Conservation (phyloP, 257 asterid genomes). For the Rubia yunnanensis region DNA sequence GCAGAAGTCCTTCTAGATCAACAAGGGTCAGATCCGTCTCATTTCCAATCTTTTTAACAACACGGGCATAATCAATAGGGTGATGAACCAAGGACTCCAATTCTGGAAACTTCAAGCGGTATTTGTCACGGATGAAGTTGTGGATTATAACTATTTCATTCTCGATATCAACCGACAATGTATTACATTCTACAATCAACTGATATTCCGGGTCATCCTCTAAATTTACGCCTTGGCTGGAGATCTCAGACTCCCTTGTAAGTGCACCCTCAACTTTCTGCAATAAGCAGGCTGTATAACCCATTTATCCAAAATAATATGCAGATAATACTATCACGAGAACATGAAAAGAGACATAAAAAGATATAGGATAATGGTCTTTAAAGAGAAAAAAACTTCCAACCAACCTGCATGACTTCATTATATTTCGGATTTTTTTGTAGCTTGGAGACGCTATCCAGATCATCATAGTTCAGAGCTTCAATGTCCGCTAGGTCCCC, state of each 20-base stretch:
- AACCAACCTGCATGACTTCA: constrained; percentile 69
- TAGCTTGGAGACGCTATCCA: constrained; percentile 84
- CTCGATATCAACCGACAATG: constrained; percentile 87
- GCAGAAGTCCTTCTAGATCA: constrained; percentile 91
- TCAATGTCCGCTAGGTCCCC: constrained; percentile 93
- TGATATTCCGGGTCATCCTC: constrained; percentile 99
- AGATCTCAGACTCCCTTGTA: constrained; percentile 45
- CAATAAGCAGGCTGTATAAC: constrained; percentile 19
- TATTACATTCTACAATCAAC: constrained; percentile 85
- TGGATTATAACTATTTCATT: constrained; percentile 87
- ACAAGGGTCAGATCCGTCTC: constrained; percentile 89
- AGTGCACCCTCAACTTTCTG: constrained; percentile 92
- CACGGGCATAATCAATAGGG: constrained; percentile 94
- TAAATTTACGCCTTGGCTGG: constrained; percentile 47
- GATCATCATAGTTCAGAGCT: constrained; percentile 82
- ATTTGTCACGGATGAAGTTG: constrained; percentile 92
- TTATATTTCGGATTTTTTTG: constrained; percentile 67
- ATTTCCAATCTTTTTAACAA: constrained; percentile 79
- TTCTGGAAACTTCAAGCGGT: constrained; percentile 87
- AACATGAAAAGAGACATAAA: neutral
- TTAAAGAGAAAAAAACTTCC: neutral
- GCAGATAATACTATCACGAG: neutral
- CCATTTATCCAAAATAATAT: neutral
- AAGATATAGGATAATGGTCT: neutral
- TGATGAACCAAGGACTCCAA: constrained; percentile 93